These are phyloP conservation scores for Phaeomoniella chlamydospora DNA, from an alignment of 2,329 filamentous ascomycete species.

Conservation along the genomic window DNA sequence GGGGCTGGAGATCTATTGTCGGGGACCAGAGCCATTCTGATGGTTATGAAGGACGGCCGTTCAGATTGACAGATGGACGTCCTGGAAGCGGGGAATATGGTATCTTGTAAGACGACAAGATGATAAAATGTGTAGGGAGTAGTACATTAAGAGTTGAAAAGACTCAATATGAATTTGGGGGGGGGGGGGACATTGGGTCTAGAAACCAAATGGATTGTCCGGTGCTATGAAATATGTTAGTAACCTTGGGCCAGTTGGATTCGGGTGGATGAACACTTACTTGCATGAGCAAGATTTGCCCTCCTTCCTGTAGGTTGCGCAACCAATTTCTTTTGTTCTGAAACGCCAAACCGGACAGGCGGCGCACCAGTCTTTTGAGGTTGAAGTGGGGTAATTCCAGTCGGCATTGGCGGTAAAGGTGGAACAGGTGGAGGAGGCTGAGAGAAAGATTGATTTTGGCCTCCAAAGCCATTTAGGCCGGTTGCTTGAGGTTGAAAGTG, in stretches of 20 bases:
- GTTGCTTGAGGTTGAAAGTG: conserved; percentile 47
- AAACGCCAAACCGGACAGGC: conserved; percentile 75
- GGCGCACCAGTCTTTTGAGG: conserved; percentile 75
- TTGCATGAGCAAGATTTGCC: conserved; percentile 87
- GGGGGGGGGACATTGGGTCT: too few relatives aligned
- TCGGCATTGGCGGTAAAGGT: conserved; percentile 43
- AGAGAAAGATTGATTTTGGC: conserved; percentile 25
- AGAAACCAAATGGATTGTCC: conserved; percentile 58
- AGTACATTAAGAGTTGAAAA: too few relatives aligned
- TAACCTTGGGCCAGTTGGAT: conserved; percentile 7
- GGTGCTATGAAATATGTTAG: conserved; percentile 35
- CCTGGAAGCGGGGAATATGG: too few relatives aligned
- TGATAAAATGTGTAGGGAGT: too few relatives aligned
- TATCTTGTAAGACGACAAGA: too few relatives aligned
- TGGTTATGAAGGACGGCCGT: too few relatives aligned
- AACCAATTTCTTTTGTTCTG: conserved; percentile 58
- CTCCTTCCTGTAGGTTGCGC: conserved; percentile 78
- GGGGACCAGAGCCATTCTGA: too few relatives aligned
- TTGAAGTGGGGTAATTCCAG: conserved; percentile 47
- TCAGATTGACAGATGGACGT: too few relatives aligned
- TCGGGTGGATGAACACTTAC: conserved; percentile 47
- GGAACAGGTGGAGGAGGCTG: conserved; percentile 34
- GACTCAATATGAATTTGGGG: too few relatives aligned
- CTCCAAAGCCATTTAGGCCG: conserved; percentile 43
- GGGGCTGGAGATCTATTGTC: too few relatives aligned